Base-by-base conservation (phyloP, 106 monocot genomes). In the Allium fistulosum region DNA sequence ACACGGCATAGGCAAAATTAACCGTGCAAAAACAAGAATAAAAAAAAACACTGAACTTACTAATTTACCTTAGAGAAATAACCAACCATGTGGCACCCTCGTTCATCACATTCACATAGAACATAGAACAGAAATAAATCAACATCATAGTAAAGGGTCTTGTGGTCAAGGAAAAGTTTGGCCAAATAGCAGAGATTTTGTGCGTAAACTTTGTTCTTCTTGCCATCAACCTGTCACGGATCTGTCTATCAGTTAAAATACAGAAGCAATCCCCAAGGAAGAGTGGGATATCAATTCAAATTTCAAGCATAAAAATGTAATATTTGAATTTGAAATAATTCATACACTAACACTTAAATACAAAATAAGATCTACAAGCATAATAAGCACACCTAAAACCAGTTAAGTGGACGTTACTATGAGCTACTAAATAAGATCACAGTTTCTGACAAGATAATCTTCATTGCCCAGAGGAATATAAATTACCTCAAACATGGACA, bases 21-120 rank as follows among this genome's bases (percentile, higher is more conserved):
- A 17, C 4, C 37, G 5, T 4, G 37, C 37, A 37, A 37, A 37
- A 37, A 5, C 37, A 37, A 37, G 37, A 37, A 37, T 37, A 37
- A 37, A 16, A 49, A 9, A n/a, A 65, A 65, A 37, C 4, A 17
- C 6, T 12, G 14, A 15, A 53, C 26, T 75, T 11, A 13, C 59
- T 10, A 18, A 17, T 58, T 72, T 84, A 94, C 94, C 94, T 94
- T 94, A 8, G 94, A 95, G 48, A 95, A 95, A 62, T 95, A 95
- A 5, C 91, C 94, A 71, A 95, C 94, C 91, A 95, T 95, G 83
- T 95, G 94, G 71, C 94, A 95, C 12, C 94, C 94, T 69, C 94
- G 75, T 74, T 91, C 91, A 77, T 95, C 94, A 70, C 94, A 95
- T 76, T 95, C 94, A 76, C 94, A 95, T 48, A 95, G 88, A 75